A percentile compares a stretch with the other conserved stretches of the same genome.
phyloP scores from a whole-genome alignment of 148 eudicot genomes.

The Diospyros kaki region DNA sequence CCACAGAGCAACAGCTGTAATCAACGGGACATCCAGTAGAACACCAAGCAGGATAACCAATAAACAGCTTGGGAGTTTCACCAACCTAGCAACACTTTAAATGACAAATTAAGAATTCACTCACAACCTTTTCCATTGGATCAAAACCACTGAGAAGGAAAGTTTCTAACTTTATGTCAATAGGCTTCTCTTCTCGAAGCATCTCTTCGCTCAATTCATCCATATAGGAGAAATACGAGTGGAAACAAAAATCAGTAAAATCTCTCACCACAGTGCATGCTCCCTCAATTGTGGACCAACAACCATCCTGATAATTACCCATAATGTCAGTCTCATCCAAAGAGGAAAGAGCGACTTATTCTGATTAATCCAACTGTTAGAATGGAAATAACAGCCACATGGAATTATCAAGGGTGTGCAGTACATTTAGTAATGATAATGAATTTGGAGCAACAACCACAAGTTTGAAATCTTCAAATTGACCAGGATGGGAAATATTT shows the following conservation, averaged over 20 bases:
- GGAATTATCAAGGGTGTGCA: not conserved
- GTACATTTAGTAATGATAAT: not conserved
- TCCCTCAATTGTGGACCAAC: conserved; percentile 44
- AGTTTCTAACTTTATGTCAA: conserved; percentile 58
- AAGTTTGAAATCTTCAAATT: not conserved
- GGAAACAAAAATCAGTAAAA: conserved; percentile 84
- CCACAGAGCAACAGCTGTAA: conserved; percentile 71
- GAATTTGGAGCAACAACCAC: not conserved
- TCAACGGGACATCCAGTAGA: conserved; percentile 55
- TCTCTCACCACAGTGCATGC: conserved; percentile 75
- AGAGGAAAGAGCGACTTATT: not conserved
- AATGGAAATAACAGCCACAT: not conserved
- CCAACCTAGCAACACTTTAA: conserved; percentile 33
- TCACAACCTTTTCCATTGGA: not conserved
- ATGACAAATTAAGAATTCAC: not conserved
- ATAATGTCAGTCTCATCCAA: not conserved
- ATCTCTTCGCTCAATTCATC: conserved; percentile 68
- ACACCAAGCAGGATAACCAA: conserved; percentile 49
- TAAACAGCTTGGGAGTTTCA: conserved; percentile 56
- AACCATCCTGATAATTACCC: conserved; percentile 56
- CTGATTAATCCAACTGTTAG: not conserved
- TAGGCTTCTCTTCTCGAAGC: conserved; percentile 49
- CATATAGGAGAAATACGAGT: conserved; percentile 90
- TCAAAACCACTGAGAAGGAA: not conserved
- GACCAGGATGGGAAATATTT: not conserved